Base-by-base conservation (phyloP, 495 filamentous ascomycete species). In the Lepraria neglecta region DNA sequence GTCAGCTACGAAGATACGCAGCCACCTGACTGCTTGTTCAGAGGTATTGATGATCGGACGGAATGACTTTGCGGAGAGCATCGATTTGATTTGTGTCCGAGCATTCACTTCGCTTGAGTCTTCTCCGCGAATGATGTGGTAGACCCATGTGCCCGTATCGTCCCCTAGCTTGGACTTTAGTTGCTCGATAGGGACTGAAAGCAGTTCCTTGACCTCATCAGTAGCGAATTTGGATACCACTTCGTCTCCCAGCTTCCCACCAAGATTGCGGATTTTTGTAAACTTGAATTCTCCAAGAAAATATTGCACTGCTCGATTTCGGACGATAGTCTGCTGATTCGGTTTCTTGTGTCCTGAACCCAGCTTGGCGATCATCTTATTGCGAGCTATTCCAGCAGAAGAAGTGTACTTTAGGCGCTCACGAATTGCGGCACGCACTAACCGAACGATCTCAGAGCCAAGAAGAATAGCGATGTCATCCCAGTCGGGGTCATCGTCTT, bases 1-100 rank as follows among this genome's bases (percentile, higher is more conserved):
- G 69, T 98, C 94, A 1, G 91, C 90, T 15, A 84, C 86, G 72
- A 98, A 97, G 59, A 98, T 96, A 17, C 85, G 79, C 50, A 98
- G 76, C 94, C 94, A 98, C 67, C 84, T 87, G 7, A 82, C 77
- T 3, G 85, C 95, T 71, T 95, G 89, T 28, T 94, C 91, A n/a
- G 81, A 71, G 15, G 77, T 83, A 65, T 84, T 89, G 68, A 98
- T 90, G 62, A 78, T 85, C 1, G 94, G 94, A 6, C 91, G 82
- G 65, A 98, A 98, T 0, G 91, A 94, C 69, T 98, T 98, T 48
- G 94, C 92, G 2, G 90, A 95, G n/a, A 97, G 80, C 94, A 98
- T 98, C 24, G 88, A 92, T 69, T 97, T 97, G 71, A 96, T 95
- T 67, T 91, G 88, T 14, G 91, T 96, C 61, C 94, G 83, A 42